Conservation (phyloP, 2,329 filamentous ascomycete species). For the Monosporascus cannonballus region DNA sequence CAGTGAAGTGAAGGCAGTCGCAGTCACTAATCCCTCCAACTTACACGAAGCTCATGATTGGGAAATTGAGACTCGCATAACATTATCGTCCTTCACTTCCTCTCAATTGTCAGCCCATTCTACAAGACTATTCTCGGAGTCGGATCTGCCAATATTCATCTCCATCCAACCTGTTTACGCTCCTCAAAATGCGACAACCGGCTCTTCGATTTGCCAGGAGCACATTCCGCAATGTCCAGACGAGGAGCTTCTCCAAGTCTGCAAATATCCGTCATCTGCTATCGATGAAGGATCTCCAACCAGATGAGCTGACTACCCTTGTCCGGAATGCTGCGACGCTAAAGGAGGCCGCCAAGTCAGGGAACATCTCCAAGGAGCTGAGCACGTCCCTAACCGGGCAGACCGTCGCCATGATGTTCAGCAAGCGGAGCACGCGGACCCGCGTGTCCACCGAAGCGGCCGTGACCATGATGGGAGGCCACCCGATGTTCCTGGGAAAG, state of each 20-base stretch:
- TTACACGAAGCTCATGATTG: slow-evolving; percentile 5
- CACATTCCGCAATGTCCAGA: slow-evolving; percentile 24
- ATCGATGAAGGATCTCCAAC: slow-evolving; percentile 80
- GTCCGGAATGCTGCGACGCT: slow-evolving; percentile 74
- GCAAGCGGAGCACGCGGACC: slow-evolving; percentile 89
- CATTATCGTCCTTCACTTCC: too few relatives aligned
- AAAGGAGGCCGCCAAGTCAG: slow-evolving; percentile 72
- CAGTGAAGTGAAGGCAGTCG: too few relatives aligned
- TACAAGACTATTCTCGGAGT: neutral
- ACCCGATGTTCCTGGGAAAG: slow-evolving; percentile 94
- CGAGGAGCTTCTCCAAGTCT: slow-evolving; percentile 35
- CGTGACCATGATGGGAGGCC: slow-evolving; percentile 79
- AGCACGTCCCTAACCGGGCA: slow-evolving; percentile 61
- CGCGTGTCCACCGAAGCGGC: slow-evolving; percentile 91
- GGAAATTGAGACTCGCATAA: neutral
- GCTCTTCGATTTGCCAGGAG: slow-evolving; percentile 12
- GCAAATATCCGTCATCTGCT: slow-evolving; percentile 71
- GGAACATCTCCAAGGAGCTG: slow-evolving; percentile 53
- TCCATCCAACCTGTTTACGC: neutral
- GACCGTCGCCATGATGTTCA: slow-evolving; percentile 94
- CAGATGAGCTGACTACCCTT: slow-evolving; percentile 72
- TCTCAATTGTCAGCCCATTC: neutral
- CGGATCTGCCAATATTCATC: neutral
- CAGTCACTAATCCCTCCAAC: slow-evolving; percentile 5
- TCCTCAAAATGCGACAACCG: slow-evolving; percentile 19